Percentiles rank a stretch among this genome's conserved stretches.
phyloP scores from a whole-genome alignment of 305 asterid species.

The Fraxinus albicans region DNA sequence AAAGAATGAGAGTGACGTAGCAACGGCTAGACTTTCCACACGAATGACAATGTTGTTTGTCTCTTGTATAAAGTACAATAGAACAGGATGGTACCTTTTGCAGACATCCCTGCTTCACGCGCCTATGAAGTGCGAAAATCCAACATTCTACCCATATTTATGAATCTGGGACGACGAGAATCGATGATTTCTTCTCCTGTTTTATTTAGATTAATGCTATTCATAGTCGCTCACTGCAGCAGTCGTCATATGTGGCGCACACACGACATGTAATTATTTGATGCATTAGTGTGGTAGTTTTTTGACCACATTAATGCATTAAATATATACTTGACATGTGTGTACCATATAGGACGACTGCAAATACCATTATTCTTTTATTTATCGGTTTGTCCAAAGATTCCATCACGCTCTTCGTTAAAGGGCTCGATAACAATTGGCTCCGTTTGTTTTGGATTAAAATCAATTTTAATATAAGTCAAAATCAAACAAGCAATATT shows the following conservation, averaged over 20 bases:
- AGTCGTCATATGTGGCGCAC: no score
- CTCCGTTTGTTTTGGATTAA: no score
- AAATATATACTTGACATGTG: no score
- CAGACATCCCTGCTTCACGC: constrained; percentile 36
- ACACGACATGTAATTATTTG: no score
- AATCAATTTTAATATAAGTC: no score
- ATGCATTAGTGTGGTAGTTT: no score
- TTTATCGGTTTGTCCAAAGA: constrained; percentile 49
- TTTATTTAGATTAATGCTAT: no score
- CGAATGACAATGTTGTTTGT: neutral
- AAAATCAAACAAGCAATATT: no score
- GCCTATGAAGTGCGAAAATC: constrained; percentile 25
- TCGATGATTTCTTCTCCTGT: constrained; percentile 26
- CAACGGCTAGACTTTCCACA: neutral
- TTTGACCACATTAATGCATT: no score
- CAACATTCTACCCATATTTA: constrained; percentile 7
- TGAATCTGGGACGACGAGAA: constrained; percentile 13
- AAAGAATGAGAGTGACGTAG: neutral
- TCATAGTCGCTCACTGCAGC: no score
- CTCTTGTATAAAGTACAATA: neutral
- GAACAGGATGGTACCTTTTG: neutral
- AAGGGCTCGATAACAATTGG: neutral
- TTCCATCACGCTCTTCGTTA: constrained; percentile 46
- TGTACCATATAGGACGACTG: no score
- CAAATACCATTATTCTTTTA: neutral